phyloP scores from a whole-genome alignment of 2,329 filamentous ascomycete species.

The Akanthomyces uredinophilus region DNA sequence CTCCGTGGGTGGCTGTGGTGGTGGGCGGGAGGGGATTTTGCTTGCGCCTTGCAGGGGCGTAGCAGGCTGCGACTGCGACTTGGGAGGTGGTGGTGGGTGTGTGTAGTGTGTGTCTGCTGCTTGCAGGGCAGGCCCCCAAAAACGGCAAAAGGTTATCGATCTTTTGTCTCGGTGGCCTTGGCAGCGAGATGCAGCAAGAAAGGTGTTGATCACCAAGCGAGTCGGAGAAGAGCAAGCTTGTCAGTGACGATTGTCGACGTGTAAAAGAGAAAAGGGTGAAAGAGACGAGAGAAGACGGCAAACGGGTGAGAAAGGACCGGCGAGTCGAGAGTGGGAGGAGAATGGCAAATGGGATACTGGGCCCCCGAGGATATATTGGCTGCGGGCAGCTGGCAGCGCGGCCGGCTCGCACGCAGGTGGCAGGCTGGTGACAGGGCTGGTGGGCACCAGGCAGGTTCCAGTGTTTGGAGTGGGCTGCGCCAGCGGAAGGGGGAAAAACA shows the following conservation, averaged over 20 bases:
- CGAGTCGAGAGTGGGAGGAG: slow-evolving; percentile 5
- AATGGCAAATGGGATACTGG: slow-evolving; percentile 2
- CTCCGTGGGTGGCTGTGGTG: slow-evolving; percentile 3
- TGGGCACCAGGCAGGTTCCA: slow-evolving; percentile 1
- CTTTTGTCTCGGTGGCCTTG: slow-evolving; percentile 6
- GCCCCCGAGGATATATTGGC: slow-evolving; percentile 4
- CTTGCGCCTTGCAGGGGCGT: slow-evolving; percentile 1
- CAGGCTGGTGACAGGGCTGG: slow-evolving; percentile 7
- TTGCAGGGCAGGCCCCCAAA: slow-evolving; percentile 3
- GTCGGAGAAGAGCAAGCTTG: not conserved
- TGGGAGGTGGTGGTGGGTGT: no score
- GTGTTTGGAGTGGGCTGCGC: slow-evolving; percentile 1
- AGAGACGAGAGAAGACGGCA: not conserved
- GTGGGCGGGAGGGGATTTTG: slow-evolving; percentile 2
- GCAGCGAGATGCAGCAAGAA: not conserved
- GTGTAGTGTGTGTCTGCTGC: not conserved
- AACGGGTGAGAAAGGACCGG: slow-evolving; percentile 4
- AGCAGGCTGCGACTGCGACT: not conserved
- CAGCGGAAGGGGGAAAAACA: not conserved
- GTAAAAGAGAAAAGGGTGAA: not conserved
- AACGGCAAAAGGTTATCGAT: slow-evolving; percentile 7
- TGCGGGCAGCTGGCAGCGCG: not conserved
- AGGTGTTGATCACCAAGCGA: no score
- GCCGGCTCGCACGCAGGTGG: no score
- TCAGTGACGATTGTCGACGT: not conserved